Evolutionary conservation across 2,329 filamentous ascomycete species (phyloP), one percentile per base, ranked within the genome.

Genomic region (Pochonia chlamydosporia): DNA sequence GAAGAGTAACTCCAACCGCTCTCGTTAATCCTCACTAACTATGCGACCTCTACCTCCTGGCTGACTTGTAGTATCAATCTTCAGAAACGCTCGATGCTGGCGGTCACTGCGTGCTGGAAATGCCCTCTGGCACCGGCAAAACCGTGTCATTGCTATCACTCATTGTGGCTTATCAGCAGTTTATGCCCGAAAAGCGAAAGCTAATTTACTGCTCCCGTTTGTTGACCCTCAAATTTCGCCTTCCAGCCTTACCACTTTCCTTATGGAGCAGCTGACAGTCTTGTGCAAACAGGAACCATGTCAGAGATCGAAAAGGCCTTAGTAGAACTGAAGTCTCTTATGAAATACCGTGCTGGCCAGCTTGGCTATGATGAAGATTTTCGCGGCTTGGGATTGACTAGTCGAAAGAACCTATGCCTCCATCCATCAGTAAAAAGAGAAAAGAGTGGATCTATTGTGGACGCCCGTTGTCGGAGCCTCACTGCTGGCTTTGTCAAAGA

Each of bases 301-400:
- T 99, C 93, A 31, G 93, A 99, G 71, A 99, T 99, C 60, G 93
- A 99, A 65, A 99, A 99, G 70, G 93, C 95, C 0, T 70, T 99
- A 44, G 88, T 89, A 9, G 93, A 99, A 67, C 66, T 99, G 57
- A 90, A 93, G 64, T 84, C 84, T 21, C 70, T 99, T 45, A 99
- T 99, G 91, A 95, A 95, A 63, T 97, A 96, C 62, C 86, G 93
- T 14, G 74, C 89, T 5, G 80, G 96, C 53, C 82, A 96, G 65
- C 78, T 99, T n/a, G 93, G 93, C 1, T 76, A 85, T 49, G 85
- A 86, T 53, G 93, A 99, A 66, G 92, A 99, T 16, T 99, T 99
- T 57, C 80, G 93, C 43, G 93, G 89, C 0, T 74, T 99, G 1
- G 93, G 93, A 0, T 66, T 99, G 43, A 97, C 93, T 2, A 97